Percentiles rank a stretch among this genome's conserved stretches.
phyloP scores from a whole-genome alignment of 352 stramenopile genomes.

The Phytopythium mirpurense region DNA sequence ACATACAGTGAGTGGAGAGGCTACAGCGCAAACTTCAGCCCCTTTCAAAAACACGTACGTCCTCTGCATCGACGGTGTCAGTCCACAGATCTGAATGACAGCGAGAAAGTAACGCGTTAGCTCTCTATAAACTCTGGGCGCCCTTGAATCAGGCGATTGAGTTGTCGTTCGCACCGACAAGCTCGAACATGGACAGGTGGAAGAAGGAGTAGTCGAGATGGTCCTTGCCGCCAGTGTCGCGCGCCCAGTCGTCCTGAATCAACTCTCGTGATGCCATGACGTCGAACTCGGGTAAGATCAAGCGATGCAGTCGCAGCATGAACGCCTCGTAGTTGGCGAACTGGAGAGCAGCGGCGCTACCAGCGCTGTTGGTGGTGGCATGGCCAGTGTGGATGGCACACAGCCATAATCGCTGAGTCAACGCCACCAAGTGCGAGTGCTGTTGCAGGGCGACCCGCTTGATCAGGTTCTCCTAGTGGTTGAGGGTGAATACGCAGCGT shows the following conservation, averaged over 20 bases:
- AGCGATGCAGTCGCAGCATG: constrained; percentile 69
- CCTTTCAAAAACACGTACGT: constrained; percentile 31
- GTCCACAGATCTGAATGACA: constrained; percentile 50
- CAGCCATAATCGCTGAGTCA: constrained; percentile 70
- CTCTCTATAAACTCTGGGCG: too few species aligned
- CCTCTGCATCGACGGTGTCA: constrained; percentile 53
- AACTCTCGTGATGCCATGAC: constrained; percentile 50
- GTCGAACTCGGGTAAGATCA: constrained; percentile 76
- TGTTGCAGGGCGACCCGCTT: constrained; percentile 56
- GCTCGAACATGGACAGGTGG: constrained; percentile 80
- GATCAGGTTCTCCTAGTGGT: constrained; percentile 49
- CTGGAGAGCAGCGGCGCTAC: constrained; percentile 11
- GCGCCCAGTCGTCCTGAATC: constrained; percentile 65
- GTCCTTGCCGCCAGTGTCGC: constrained; percentile 44
- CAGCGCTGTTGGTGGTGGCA: not conserved
- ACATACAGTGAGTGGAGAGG: not conserved
- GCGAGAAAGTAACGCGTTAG: not conserved
- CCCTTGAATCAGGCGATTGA: not conserved
- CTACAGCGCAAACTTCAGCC: not conserved
- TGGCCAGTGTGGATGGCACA: constrained; percentile 27
- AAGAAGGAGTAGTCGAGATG: constrained; percentile 66
- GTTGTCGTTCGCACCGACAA: constrained; percentile 41
- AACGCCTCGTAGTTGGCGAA: constrained; percentile 61
- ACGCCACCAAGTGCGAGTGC: constrained; percentile 55
- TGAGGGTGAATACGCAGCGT: not conserved